A percentile compares a stretch with the other conserved stretches of the same genome.
These are phyloP conservation scores for Elaphomyces granulatus DNA, from an alignment of 495 filamentous ascomycete species.

Conservation along the genomic window DNA sequence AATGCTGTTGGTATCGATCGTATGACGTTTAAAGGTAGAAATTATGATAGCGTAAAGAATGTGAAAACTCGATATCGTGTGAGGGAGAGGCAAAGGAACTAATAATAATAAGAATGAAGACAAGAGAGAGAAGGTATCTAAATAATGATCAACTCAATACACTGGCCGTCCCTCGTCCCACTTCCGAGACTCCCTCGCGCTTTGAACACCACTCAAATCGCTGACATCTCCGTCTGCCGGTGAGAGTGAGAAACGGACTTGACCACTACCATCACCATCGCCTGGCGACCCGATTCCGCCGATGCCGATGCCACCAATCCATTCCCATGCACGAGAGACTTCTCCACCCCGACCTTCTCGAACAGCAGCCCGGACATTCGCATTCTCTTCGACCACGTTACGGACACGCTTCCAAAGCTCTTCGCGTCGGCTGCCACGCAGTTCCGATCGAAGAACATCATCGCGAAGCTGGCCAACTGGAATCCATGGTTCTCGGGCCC, in stretches of 20 bases:
- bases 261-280: conserved; percentile 26
- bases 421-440: conserved; percentile 56
- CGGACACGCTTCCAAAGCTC: conserved; percentile 69
- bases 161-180: conserved; percentile 54
- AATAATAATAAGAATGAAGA: conserved; percentile 1
- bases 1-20: no score
- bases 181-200: conserved; percentile 28
- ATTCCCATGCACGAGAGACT: conserved; percentile 84
- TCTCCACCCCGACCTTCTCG: conserved; percentile 75
- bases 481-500: conserved; percentile 56
- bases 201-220: conserved; percentile 12
- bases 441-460: conserved; percentile 73
- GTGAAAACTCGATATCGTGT: no score
- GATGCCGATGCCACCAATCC: conserved; percentile 56
- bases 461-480: conserved; percentile 81
- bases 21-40: no score
- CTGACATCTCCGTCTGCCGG: conserved; percentile 13
- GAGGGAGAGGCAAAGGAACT: no score
- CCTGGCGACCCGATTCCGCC: conserved; percentile 30
- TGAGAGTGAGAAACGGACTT: conserved; percentile 22
- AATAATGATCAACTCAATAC: conserved; percentile 30
- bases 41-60: no score
- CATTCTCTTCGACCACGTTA: conserved; percentile 77
- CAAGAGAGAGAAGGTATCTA: background rate
- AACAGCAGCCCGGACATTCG: conserved; percentile 76